A percentile compares a stretch with the other conserved stretches of the same genome.
These are phyloP conservation scores for Aegle marmelos DNA, from an alignment of 345 rosid species.

Conservation along the genomic window DNA sequence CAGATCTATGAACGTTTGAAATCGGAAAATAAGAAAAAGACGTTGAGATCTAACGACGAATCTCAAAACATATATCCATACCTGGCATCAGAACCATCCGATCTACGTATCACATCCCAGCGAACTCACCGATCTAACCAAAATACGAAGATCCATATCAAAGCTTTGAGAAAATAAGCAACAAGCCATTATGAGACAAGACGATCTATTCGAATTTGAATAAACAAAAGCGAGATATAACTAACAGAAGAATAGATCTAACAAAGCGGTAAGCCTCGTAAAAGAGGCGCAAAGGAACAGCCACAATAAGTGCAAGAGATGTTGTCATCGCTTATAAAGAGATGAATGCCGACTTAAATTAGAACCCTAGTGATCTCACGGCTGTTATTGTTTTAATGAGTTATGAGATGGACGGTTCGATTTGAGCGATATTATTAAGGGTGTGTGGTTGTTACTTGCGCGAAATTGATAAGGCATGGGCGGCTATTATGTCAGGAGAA, in stretches of 20 bases:
- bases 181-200: not conserved
- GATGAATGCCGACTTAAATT: not conserved
- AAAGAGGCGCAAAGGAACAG: too few species aligned
- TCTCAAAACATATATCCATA: not conserved
- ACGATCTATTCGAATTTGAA: not conserved
- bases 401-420: constrained; percentile 22
- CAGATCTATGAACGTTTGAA: not conserved
- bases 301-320: rapidly evolving
- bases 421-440: not conserved
- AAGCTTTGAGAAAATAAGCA: too few species aligned
- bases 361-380: constrained; percentile 15
- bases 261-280: too few species aligned
- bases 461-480: constrained; percentile 5
- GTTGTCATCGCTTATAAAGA: not conserved
- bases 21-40: not conserved
- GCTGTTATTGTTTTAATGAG: constrained; percentile 13
- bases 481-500: constrained; percentile 9
- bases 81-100: not conserved
- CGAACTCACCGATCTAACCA: not conserved
- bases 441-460: not conserved
- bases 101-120: not conserved
- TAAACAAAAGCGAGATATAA: not conserved
- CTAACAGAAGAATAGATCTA: not conserved
- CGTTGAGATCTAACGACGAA: not conserved
- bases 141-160: too few species aligned